Conservation (phyloP, 2,329 filamentous ascomycete species). For the Fusarium incarnatum region DNA sequence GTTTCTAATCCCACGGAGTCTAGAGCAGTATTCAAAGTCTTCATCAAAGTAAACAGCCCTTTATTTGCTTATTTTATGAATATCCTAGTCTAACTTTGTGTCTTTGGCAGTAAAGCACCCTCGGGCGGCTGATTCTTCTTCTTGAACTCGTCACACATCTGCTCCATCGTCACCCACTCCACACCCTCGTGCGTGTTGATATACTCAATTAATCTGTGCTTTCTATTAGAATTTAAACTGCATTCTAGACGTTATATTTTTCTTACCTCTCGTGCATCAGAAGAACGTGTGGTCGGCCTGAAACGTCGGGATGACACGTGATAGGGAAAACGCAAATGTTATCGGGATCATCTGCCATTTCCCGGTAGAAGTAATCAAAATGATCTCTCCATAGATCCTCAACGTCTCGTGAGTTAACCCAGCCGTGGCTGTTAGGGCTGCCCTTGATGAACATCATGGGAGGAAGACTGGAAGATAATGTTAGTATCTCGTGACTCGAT, state of each 20-base stretch:
- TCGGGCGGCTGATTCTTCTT: conserved; percentile 67
- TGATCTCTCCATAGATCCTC: conserved; percentile 75
- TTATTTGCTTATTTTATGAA: too few species aligned
- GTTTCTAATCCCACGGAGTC: neutral
- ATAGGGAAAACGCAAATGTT: conserved; percentile 83
- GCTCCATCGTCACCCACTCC: conserved; percentile 76
- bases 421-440: conserved; percentile 72
- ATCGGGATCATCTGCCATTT: conserved; percentile 59
- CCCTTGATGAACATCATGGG: conserved; percentile 81
- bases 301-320: conserved; percentile 81
- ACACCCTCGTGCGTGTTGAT: conserved; percentile 72
- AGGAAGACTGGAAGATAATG: conserved; percentile 54
- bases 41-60: too few species aligned
- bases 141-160: conserved; percentile 81
- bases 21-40: too few species aligned
- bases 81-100: neutral
- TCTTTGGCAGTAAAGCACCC: conserved; percentile 59
- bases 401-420: conserved; percentile 65
- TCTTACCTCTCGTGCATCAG: conserved; percentile 72
- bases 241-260: neutral
- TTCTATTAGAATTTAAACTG: neutral
- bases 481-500: too few species aligned
- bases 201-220: conserved; percentile 66
- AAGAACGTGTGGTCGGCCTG: conserved; percentile 76
- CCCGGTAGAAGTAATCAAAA: conserved; percentile 79